These are phyloP conservation scores for Candida peoriensis DNA, from an alignment of 805 yeast genomes.

Conservation along the genomic window DNA sequence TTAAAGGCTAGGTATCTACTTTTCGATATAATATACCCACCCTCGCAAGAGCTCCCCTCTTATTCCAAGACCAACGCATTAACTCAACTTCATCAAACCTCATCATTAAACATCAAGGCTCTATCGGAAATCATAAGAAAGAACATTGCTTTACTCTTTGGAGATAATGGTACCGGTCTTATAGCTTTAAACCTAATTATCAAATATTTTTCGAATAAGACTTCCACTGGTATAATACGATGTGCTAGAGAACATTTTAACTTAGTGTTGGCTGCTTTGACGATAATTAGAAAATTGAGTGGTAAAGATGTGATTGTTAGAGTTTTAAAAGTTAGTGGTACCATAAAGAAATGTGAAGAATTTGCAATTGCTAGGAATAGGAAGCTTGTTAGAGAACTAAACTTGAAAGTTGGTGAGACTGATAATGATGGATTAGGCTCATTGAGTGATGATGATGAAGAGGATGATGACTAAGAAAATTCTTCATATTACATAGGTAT, in stretches of 20 bases:
- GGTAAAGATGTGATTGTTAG: constrained; percentile 45
- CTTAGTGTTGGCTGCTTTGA: constrained; percentile 61
- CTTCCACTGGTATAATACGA: constrained; percentile 81
- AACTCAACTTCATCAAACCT: constrained; percentile 44
- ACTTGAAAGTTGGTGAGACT: constrained; percentile 12
- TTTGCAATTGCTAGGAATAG: constrained; percentile 51
- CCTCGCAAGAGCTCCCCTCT: constrained; percentile 18
- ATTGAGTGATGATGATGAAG: constrained; percentile 7
- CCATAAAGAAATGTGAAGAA: constrained; percentile 79
- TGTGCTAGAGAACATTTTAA: constrained; percentile 64
- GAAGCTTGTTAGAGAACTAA: constrained; percentile 19
- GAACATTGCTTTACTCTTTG: constrained; percentile 60
- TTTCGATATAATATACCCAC: constrained; percentile 74
- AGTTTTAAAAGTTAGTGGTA: constrained; percentile 74
- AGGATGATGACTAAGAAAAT: neutral
- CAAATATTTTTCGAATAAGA: constrained; percentile 75
- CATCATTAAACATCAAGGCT: constrained; percentile 43
- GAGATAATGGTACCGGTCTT: constrained; percentile 71
- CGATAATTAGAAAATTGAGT: constrained; percentile 47
- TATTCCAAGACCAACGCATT: constrained; percentile 34
- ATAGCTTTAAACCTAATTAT: constrained; percentile 55
- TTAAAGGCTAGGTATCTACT: constrained; percentile 79
- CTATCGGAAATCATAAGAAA: constrained; percentile 50
- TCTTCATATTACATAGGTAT: neutral
- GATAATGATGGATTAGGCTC: constrained; percentile 6